A percentile compares a stretch with the other conserved stretches of the same genome.
Evolutionary conservation across 441 rosid genomes (phyloP).

Genomic region (Pelargonium citronellum): DNA sequence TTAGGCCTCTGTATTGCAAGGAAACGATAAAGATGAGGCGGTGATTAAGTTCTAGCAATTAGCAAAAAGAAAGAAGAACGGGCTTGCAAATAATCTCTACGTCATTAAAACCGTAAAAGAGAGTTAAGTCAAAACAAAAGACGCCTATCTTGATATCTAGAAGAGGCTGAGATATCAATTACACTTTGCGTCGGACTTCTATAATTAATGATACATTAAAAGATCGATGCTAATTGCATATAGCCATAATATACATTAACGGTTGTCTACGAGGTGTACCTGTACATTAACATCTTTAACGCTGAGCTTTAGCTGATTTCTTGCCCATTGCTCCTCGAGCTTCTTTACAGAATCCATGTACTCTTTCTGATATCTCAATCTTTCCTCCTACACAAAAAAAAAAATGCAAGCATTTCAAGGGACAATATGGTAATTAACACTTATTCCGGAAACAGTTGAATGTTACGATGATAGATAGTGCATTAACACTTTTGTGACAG

Average conservation of each 20-base stretch:
- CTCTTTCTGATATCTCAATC: constrained; percentile 70
- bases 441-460: too few species aligned
- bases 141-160: too few species aligned
- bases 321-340: constrained; percentile 75
- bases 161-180: too few species aligned
- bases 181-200: too few species aligned
- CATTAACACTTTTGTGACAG: background rate
- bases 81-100: too few species aligned
- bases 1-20: constrained; percentile 37
- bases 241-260: background rate
- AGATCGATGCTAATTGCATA: background rate
- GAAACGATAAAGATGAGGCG: background rate
- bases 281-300: constrained; percentile 37
- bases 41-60: too few species aligned
- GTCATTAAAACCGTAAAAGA: too few species aligned
- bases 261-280: constrained; percentile 27
- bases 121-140: too few species aligned
- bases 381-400: constrained; percentile 54
- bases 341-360: constrained; percentile 87
- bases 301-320: constrained; percentile 57
- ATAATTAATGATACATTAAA: background rate
- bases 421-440: background rate
- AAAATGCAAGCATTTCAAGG: constrained; percentile 4
- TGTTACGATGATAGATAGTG: too few species aligned
- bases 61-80: too few species aligned